Conservation (phyloP, 768 basidiomycete species). For the Boletus insuetus region DNA sequence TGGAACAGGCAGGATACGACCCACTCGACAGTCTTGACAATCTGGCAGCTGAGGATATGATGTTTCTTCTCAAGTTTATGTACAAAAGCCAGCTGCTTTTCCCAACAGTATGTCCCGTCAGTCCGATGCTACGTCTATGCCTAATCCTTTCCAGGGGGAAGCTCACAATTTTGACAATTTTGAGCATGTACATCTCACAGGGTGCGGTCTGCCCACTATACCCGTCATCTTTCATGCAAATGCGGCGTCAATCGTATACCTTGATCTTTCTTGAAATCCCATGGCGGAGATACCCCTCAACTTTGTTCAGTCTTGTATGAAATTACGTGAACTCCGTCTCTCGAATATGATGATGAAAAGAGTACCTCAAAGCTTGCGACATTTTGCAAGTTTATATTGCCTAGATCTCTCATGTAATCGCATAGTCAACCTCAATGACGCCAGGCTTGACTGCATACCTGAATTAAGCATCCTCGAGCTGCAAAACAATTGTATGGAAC, state of each 20-base stretch:
- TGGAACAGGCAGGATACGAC: too few relatives aligned
- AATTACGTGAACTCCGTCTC: conserved; percentile 80
- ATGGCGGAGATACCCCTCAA: conserved; percentile 94
- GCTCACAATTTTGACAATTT: conserved; percentile 68
- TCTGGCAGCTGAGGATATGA: too few relatives aligned
- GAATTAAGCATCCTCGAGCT: conserved; percentile 66
- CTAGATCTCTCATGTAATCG: conserved; percentile 92
- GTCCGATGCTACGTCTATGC: too few relatives aligned
- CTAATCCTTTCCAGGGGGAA: conserved; percentile 56
- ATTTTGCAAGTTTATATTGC: conserved; percentile 67
- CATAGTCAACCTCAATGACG: conserved; percentile 84
- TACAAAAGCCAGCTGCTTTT: too few relatives aligned
- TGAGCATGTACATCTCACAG: conserved; percentile 79
- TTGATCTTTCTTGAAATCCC: too few relatives aligned
- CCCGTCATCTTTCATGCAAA: too few relatives aligned
- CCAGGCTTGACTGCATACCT: conserved; percentile 73
- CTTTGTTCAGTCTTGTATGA: conserved; percentile 74
- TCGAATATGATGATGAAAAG: conserved; percentile 97
- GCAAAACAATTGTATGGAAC: conserved; percentile 90
- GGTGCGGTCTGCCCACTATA: conserved; percentile 73
- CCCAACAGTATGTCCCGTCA: too few relatives aligned
- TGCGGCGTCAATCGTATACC: too few relatives aligned
- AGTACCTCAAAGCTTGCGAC: conserved; percentile 80
- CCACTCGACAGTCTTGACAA: too few relatives aligned
- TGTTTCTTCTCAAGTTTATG: too few relatives aligned